Evolutionary conservation across 768 basidiomycete genomes (phyloP).

Genomic region (Cystoderma amianthinum): DNA sequence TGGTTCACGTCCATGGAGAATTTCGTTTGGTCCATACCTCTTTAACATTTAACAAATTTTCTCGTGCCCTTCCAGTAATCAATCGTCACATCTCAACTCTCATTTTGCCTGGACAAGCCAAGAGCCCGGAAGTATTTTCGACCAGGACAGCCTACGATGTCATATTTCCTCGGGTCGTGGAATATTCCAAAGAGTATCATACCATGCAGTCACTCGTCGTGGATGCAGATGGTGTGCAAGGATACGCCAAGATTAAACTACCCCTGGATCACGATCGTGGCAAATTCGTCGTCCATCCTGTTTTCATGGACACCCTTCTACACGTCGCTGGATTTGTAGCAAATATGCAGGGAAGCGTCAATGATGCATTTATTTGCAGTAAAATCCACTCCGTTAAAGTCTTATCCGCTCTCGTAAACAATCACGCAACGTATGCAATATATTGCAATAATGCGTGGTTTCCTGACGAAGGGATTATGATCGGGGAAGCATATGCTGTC

Average conservation of each 20-base stretch:
- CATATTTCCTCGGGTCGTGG: constrained; percentile 64
- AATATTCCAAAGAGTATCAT: constrained; percentile 52
- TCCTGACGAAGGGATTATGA: constrained; percentile 34
- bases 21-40: constrained; percentile 27
- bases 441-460: constrained; percentile 42
- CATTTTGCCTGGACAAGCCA: constrained; percentile 13
- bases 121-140: constrained; percentile 38
- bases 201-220: constrained; percentile 51
- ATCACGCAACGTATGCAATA: constrained; percentile 36
- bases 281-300: constrained; percentile 37
- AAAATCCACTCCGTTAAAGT: constrained; percentile 42
- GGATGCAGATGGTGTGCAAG: constrained; percentile 38
- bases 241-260: constrained; percentile 41
- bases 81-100: constrained; percentile 24
- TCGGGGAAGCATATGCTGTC: constrained; percentile 47
- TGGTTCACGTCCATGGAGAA: constrained; percentile 38
- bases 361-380: constrained; percentile 60
- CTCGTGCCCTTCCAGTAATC: constrained; percentile 24
- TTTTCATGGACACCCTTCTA: constrained; percentile 62
- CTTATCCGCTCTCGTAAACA: constrained; percentile 33
- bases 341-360: constrained; percentile 43
- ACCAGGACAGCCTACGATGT: constrained; percentile 55
- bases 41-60: constrained; percentile 28
- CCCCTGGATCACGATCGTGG: constrained; percentile 21
- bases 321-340: constrained; percentile 68